Evolutionary conservation across 1,139 yeast species (phyloP).

Genomic region (Geotrichum restrictum): DNA sequence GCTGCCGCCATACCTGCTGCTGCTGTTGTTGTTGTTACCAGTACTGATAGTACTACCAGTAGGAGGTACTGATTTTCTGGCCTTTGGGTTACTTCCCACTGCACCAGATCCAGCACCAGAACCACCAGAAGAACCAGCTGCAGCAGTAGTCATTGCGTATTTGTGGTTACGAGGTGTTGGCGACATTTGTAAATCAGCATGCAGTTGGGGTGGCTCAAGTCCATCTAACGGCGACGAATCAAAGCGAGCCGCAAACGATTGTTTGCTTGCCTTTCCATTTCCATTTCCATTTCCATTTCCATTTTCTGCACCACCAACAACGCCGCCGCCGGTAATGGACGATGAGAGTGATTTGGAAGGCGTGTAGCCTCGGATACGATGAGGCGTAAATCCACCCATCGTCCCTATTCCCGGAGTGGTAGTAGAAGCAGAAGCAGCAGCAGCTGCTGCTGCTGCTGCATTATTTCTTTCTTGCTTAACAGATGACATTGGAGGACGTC

Average conservation of each 20-base stretch:
- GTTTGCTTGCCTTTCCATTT: constrained; percentile 1
- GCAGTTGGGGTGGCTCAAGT: constrained; percentile 17
- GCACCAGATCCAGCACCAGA: neutral
- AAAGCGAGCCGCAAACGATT: constrained; percentile 16
- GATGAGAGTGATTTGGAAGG: neutral
- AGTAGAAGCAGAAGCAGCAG: neutral
- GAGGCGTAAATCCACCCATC: neutral
- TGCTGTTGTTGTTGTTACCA: no score
- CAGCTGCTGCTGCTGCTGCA: neutral
- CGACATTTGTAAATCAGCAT: constrained; percentile 9
- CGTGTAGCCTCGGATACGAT: constrained; percentile 3
- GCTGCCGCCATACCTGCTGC: no score
- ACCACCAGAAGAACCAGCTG: neutral
- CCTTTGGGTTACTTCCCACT: neutral
- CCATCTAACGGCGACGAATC: constrained; percentile 19
- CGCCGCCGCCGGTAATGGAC: neutral
- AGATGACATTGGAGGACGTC: neutral
- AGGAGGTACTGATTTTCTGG: no score
- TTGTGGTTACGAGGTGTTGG: constrained; percentile 9
- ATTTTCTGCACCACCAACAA: neutral
- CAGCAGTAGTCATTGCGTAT: neutral
- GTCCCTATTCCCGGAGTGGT: neutral
- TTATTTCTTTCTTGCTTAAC: neutral
- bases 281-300: neutral
- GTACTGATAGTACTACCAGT: no score